A percentile compares a stretch with the other conserved stretches of the same genome.
Conservation (phyloP, 2,329 filamentous ascomycete genomes). For the Leptosphaerulina australis region DNA sequence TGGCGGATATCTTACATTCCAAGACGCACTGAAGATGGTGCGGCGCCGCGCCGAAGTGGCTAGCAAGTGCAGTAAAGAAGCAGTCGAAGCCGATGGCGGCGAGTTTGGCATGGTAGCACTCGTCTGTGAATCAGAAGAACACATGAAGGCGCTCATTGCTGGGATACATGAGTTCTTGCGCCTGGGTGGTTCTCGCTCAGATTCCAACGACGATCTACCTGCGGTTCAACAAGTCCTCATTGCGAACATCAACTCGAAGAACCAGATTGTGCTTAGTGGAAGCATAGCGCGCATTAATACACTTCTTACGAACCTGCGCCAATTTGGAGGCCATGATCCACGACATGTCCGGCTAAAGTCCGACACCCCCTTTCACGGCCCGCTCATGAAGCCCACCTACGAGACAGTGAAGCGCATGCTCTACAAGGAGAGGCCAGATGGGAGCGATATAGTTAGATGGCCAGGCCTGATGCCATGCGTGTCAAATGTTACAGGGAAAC, state of each 20-base stretch:
- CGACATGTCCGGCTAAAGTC: slow-evolving; percentile 84
- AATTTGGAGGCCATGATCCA: slow-evolving; percentile 91
- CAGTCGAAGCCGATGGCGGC: slow-evolving; percentile 70
- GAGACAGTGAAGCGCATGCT: slow-evolving; percentile 74
- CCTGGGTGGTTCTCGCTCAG: slow-evolving; percentile 66
- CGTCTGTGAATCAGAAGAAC: slow-evolving; percentile 78
- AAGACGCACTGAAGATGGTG: slow-evolving; percentile 78
- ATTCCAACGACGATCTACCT: slow-evolving; percentile 68
- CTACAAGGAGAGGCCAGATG: slow-evolving; percentile 61
- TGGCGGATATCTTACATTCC: slow-evolving; percentile 77
- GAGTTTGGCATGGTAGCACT: slow-evolving; percentile 95
- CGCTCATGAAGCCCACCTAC: slow-evolving; percentile 86
- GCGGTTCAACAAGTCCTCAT: slow-evolving; percentile 87
- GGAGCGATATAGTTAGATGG: slow-evolving; percentile 72
- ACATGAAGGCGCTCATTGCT: slow-evolving; percentile 70
- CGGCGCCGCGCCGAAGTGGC: slow-evolving; percentile 80
- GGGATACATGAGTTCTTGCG: slow-evolving; percentile 82
- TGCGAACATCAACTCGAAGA: slow-evolving; percentile 93
- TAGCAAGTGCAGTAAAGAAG: slow-evolving; percentile 73
- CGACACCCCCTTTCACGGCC: slow-evolving; percentile 89
- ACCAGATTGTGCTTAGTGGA: slow-evolving; percentile 92
- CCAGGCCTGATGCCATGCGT: slow-evolving; percentile 78
- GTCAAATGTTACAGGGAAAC: slow-evolving; percentile 82
- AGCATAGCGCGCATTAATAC: slow-evolving; percentile 82
- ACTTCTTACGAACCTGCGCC: slow-evolving; percentile 80